Evolutionary conservation across 768 basidiomycete species (phyloP), one percentile per base, ranked within the genome.

Genomic region (Paxillus ammoniavirescens): DNA sequence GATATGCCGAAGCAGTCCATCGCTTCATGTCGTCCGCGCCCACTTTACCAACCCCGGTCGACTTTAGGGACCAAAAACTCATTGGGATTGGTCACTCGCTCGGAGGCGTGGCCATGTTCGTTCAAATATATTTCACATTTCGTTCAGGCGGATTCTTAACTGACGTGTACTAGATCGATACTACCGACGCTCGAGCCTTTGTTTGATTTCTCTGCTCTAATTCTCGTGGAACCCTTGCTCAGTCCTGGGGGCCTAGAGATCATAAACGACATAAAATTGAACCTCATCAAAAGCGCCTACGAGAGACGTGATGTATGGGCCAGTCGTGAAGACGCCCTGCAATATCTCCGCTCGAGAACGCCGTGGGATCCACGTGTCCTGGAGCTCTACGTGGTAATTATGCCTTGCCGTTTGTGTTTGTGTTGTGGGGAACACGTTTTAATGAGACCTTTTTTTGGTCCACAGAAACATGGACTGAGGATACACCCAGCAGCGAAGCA

Each of bases 81-180:
- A 73, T 87, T 36, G 86, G 84, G 2, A 75, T 89, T 15, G 86
- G 85, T 0, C 86, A 89, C 64, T 87, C 86, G 1, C 68, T 89
- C 17, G 86, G 86, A 13, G 86, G 79, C 37, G 83, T 84, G 52
- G 73, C 81, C 18, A 79, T 86, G 86, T 86, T 60, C 52, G 80
- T 56, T 17, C 42, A 33, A n/a, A 40, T 36, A 55, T 23, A 9
- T 38, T 49, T 17, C 9, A 3, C 13, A 23, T 47, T 28, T 1
- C 30, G 18, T 47, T 31, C 35, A 13, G 42, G 17, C 9, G 44
- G 8, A 48, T 43, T 54, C n/a, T 60, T 36, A 35, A 43, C 38
- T 33, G 18, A 43, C 13, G 28, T 42, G 28, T 5, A 14, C 44
- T 43, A 86, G 85, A 65, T 72, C 82, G 8, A 73, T 86, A 35